A percentile compares a stretch with the other conserved stretches of the same genome.
Conservation (phyloP, 169 alveolate genomes). For the Plasmodium ovale region DNA sequence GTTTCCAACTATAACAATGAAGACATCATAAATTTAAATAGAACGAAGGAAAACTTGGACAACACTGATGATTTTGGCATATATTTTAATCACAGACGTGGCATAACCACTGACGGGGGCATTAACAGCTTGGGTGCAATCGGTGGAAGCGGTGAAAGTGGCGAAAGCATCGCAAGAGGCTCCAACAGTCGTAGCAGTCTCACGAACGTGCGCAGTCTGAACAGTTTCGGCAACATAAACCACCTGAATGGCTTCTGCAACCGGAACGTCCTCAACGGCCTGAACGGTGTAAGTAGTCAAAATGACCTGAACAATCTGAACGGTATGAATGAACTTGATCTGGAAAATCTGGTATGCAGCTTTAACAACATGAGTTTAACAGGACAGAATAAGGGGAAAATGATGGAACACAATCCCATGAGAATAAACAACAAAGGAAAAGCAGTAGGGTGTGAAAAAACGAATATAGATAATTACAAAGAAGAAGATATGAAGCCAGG, state of each 20-base stretch:
- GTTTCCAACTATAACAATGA: conserved; percentile 18
- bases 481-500: conserved; percentile 4
- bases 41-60: conserved; percentile 19
- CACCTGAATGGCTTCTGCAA: neutral
- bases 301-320: neutral
- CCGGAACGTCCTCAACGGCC: neutral
- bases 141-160: neutral
- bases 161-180: neutral
- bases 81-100: neutral
- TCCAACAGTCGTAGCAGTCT: neutral
- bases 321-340: neutral
- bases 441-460: neutral
- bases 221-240: neutral
- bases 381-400: neutral
- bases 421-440: neutral
- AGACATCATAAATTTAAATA: conserved; percentile 1
- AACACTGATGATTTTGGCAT: neutral
- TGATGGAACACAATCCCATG: neutral
- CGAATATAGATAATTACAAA: neutral
- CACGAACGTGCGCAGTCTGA: neutral
- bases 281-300: too few species aligned
- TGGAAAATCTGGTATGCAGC: conserved; percentile 7
- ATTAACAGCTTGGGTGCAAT: neutral
- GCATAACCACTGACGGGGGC: neutral
- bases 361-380: conserved; percentile 1